Conservation (phyloP, 2,329 filamentous ascomycete genomes). For the Pseudocercospora vitis region DNA sequence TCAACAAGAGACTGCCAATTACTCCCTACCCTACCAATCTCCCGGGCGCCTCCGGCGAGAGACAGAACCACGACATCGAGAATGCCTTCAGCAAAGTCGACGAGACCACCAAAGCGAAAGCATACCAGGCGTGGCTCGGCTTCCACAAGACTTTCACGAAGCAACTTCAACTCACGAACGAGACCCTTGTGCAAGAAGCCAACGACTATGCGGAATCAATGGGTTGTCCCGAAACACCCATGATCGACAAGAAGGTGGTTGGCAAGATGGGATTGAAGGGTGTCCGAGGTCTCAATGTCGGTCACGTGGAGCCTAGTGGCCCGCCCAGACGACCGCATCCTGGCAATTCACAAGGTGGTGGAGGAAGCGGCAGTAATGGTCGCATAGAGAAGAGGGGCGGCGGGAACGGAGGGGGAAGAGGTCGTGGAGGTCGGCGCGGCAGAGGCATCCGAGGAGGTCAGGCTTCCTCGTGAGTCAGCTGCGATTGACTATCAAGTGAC, state of each 20-base stretch:
- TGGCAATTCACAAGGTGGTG: neutral
- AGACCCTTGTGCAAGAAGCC: constrained; percentile 44
- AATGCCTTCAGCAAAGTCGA: constrained; percentile 40
- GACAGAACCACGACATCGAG: constrained; percentile 28
- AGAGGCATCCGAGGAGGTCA: constrained; percentile 12
- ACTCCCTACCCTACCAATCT: constrained; percentile 48
- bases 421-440: constrained; percentile 14
- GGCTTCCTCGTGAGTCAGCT: neutral
- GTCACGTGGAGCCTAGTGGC: constrained; percentile 15
- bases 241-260: constrained; percentile 47
- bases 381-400: neutral
- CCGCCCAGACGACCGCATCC: neutral
- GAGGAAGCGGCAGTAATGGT: neutral
- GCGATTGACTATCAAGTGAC: neutral
- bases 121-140: constrained; percentile 50
- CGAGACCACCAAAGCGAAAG: constrained; percentile 44
- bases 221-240: constrained; percentile 48
- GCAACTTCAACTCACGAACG: constrained; percentile 43
- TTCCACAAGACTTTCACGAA: constrained; percentile 50
- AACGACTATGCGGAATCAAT: constrained; percentile 48
- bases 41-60: constrained; percentile 32
- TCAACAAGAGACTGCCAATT: constrained; percentile 53
- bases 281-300: constrained; percentile 43
- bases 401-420: constrained; percentile 7
- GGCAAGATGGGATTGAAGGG: constrained; percentile 53